These are phyloP conservation scores for Neurospora sp. DNA, from an alignment of 495 filamentous ascomycete species.

Conservation along the genomic window DNA sequence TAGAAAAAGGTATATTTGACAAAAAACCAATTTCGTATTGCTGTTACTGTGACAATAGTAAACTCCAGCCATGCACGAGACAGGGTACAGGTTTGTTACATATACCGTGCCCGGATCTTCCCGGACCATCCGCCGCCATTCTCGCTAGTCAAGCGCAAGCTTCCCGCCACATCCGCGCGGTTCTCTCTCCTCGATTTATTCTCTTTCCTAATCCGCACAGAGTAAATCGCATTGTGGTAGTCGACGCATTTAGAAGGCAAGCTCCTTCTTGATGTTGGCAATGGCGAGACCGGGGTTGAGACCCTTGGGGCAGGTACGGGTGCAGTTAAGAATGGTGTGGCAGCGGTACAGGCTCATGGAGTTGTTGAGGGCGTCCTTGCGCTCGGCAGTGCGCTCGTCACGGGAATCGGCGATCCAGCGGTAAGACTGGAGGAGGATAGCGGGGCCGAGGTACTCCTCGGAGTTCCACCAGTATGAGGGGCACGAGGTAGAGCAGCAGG, in stretches of 20 bases:
- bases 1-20: slow-evolving; percentile 4
- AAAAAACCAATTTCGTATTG: slow-evolving; percentile 14
- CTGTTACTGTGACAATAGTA: slow-evolving; percentile 23
- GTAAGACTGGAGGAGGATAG: slow-evolving; percentile 93
- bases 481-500: slow-evolving; percentile 97
- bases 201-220: background rate
- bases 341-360: slow-evolving; percentile 97
- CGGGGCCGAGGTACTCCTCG: slow-evolving; percentile 95
- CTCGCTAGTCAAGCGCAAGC: background rate
- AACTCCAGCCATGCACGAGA: slow-evolving; percentile 26
- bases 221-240: background rate
- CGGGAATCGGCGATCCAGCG: slow-evolving; percentile 89
- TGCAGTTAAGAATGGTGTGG: slow-evolving; percentile 99
- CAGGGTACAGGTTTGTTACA: slow-evolving; percentile 25
- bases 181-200: background rate
- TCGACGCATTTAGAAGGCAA: slow-evolving; percentile 53
- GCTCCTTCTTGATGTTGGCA: slow-evolving; percentile 95
- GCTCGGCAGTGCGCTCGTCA: slow-evolving; percentile 77
- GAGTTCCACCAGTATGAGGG: slow-evolving; percentile 99
- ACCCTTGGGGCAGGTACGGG: slow-evolving; percentile 93
- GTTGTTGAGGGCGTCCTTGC: slow-evolving; percentile 88
- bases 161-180: background rate
- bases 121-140: background rate
- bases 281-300: slow-evolving; percentile 91
- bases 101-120: slow-evolving; percentile 10